Base-by-base conservation (phyloP, 2,329 filamentous ascomycete species). In the Rugonectria rugulosa region DNA sequence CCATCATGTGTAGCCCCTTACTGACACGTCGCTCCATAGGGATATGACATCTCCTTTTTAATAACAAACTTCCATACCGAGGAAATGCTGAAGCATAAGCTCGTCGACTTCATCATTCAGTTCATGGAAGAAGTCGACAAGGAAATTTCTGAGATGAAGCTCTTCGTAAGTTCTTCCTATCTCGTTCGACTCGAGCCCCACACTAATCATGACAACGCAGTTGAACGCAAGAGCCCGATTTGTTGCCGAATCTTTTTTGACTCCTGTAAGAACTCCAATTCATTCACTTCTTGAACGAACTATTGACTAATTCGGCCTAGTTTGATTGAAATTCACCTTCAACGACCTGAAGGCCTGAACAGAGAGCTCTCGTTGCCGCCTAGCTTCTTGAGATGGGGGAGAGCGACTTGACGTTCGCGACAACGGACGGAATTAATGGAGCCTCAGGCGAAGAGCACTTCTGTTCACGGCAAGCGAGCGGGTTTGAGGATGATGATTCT, bases 111-210 rank as follows among this genome's bases (percentile, higher is more conserved):
- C 71, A 96, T 99, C 66, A 97, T 99, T 64, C 89, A 98, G 71
- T 99, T 99, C 71, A 98, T 99, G 94, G 94, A 99, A 76, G 95
- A 99, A 75, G 96, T 99, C 5, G 96, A 99, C 76, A 99, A 99
- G 82, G 95, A 99, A 77, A 99, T 99, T 57, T 98, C 95, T 3
- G 96, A 99, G 79, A 98, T 99, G 95, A 99, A 99, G 84, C 89
- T 99, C 69, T 99, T 99, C 77, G 94, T 97, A 84, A 66, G 91
- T 81, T 26, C 41, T n/a, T 37, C 5, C 19, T 14, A 26, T 19
- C 20, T 17, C 3, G 32, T 12, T 24, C 12, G 15, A 26, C 34
- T 17, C 14, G 23, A 24, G 19, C 24, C 61, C 68, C 40, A 72
- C 53, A 57, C 27, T 51, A 26, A 48, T 29, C 10, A 43, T 17